Conservation (phyloP, 805 yeast species). For the Candida rishiriensis region DNA sequence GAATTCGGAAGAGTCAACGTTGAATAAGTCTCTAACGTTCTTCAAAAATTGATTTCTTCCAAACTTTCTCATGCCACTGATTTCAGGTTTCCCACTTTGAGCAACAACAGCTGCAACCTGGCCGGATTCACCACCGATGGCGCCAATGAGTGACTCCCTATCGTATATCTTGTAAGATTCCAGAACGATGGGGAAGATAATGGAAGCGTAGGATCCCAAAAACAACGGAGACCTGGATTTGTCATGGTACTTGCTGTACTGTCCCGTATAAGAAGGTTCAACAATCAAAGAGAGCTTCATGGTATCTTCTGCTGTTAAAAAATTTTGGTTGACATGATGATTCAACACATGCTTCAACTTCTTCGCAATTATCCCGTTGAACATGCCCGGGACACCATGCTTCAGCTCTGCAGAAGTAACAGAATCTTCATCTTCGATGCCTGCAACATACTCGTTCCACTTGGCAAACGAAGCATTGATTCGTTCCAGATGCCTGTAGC, state of each 20-base stretch:
- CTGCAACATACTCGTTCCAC: conserved; percentile 71
- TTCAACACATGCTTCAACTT: conserved; percentile 38
- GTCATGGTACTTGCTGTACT: conserved; percentile 37
- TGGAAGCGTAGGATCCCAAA: conserved; percentile 60
- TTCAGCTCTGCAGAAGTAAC: conserved; percentile 12
- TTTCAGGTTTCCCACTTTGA: conserved; percentile 2
- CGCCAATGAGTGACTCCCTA: conserved; percentile 47
- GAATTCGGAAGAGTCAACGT: conserved; percentile 54
- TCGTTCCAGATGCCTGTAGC: conserved; percentile 62
- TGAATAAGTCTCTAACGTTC: conserved; percentile 58
- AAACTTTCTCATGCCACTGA: conserved; percentile 2
- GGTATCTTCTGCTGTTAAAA: conserved; percentile 46
- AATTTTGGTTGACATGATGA: conserved; percentile 35
- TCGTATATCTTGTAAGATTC: conserved; percentile 57
- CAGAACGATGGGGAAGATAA: conserved; percentile 54
- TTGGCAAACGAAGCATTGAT: conserved; percentile 69
- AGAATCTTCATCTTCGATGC: conserved; percentile 40
- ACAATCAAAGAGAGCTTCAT: conserved; percentile 59
- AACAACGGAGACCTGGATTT: conserved; percentile 52
- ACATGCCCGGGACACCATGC: conserved; percentile 1
- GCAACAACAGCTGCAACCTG: neutral
- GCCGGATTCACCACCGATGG: conserved; percentile 39
- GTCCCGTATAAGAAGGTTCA: conserved; percentile 57
- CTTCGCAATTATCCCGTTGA: conserved; percentile 6
- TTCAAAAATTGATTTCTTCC: conserved; percentile 47